Evolutionary conservation across 495 filamentous ascomycete species (phyloP).

Genomic region (Penicillium egyptiacum): DNA sequence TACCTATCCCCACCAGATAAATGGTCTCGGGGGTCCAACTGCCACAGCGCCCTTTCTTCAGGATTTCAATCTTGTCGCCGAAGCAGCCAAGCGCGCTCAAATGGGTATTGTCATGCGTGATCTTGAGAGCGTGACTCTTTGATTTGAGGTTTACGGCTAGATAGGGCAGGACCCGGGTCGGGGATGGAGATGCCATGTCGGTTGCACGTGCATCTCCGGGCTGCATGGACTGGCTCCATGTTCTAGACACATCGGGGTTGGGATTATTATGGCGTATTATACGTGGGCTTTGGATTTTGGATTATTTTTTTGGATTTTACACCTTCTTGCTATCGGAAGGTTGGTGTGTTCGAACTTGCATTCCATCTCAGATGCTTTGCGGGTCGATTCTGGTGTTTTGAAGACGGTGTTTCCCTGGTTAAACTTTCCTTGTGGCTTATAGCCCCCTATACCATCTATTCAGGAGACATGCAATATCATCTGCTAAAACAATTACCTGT

Average conservation of each 20-base stretch:
- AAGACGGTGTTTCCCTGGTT: slow-evolving; percentile 8
- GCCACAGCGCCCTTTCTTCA: slow-evolving; percentile 63
- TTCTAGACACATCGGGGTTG: slow-evolving; percentile 7
- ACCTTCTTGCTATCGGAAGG: background rate
- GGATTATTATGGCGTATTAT: slow-evolving; percentile 10
- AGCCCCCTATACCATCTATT: slow-evolving; percentile 4
- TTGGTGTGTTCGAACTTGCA: background rate
- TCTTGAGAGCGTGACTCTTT: slow-evolving; percentile 57
- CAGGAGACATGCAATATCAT: slow-evolving; percentile 9
- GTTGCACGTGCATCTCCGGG: slow-evolving; percentile 2
- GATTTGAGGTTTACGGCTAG: slow-evolving; percentile 11
- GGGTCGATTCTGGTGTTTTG: background rate
- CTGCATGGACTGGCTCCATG: slow-evolving; percentile 21
- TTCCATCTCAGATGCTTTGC: background rate
- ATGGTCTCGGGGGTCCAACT: slow-evolving; percentile 46
- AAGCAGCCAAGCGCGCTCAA: slow-evolving; percentile 90
- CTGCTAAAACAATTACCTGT: background rate
- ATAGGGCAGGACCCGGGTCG: slow-evolving; percentile 17
- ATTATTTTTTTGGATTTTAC: slow-evolving; percentile 1
- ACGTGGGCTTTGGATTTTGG: slow-evolving; percentile 4
- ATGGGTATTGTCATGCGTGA: slow-evolving; percentile 85
- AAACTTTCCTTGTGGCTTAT: background rate
- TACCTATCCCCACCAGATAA: slow-evolving; percentile 33
- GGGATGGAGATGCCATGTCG: slow-evolving; percentile 1
- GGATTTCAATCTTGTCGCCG: slow-evolving; percentile 86